Evolutionary conservation across 306 rosid genomes (phyloP), one percentile per base, ranked within the genome.

Genomic region (Mucuna pruriens): DNA sequence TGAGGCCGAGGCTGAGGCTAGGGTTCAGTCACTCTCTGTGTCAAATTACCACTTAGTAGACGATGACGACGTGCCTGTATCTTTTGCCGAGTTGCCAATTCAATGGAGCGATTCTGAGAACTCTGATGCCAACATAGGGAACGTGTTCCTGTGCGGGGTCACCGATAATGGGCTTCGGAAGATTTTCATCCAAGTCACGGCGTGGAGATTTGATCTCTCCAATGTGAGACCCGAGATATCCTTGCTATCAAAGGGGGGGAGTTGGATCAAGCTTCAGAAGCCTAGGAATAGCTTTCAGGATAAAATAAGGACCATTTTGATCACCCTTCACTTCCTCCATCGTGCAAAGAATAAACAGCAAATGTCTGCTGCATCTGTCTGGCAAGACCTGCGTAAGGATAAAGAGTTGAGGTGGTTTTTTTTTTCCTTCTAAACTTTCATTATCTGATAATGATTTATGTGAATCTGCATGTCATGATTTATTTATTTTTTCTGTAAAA

Each of bases 171-270:
- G 92, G 71, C 84, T 87, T 51, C 87, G 46, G 83, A 87, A 82
- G 75, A 45, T 91, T 42, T 87, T 83, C 77, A 75, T 77, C 87
- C 91, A 79, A 10, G 94, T 92, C 39, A 65, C 75, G 23, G 96
- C 93, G 0, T 95, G 99, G 98, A 90, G 81, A 46, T 95, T 91
- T 70, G 89, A 93, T 73, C 70, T 91, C 75, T 84, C 88, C n/a
- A 57, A 73, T 36, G 64, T 15, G 49, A 86, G 82, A 67, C 96
- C 98, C 0, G 88, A 82, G 89, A 80, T 95, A 20, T 87, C 83
- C 2, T 89, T 95, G 82, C 88, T 91, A 26, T 77, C 88, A 4
- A 93, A 92, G 80, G 91, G 84, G 19, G 80, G 75, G 7, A 67
- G 11, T 12, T 93, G 98, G 99, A 68, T 90, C 73, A 83, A 60